phyloP scores from a whole-genome alignment of 2,329 filamentous ascomycete genomes.

The Trichoderma guizhouense region DNA sequence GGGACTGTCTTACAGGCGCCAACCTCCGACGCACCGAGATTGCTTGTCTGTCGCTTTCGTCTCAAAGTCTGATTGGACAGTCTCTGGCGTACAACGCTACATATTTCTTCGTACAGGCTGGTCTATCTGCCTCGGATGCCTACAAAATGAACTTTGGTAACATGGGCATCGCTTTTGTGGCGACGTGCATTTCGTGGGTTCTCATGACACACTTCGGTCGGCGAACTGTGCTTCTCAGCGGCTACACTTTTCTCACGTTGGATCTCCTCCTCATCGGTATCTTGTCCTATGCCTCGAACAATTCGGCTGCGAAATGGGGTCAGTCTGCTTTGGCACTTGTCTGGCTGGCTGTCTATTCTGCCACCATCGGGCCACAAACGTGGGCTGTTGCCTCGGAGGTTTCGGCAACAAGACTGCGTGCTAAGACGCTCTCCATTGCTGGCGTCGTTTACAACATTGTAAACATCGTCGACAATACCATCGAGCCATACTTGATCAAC shows the following conservation, averaged over 20 bases:
- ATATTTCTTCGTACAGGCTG: constrained; percentile 41
- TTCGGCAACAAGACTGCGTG: constrained; percentile 15
- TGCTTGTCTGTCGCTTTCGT: constrained; percentile 36
- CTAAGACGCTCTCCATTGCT: constrained; percentile 25
- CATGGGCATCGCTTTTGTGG: constrained; percentile 34
- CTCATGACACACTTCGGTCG: constrained; percentile 18
- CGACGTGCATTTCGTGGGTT: constrained; percentile 17
- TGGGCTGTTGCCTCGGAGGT: constrained; percentile 20
- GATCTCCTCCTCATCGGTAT: constrained; percentile 18
- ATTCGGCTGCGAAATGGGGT: constrained; percentile 16
- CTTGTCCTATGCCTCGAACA: constrained; percentile 9
- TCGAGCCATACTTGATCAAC: constrained; percentile 35
- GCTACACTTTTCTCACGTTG: constrained; percentile 6
- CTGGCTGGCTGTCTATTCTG: constrained; percentile 19
- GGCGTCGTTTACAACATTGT: constrained; percentile 23
- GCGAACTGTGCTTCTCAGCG: constrained; percentile 12
- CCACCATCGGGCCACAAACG: constrained; percentile 17
- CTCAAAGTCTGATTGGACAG: constrained; percentile 36
- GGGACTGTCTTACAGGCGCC: constrained; percentile 38
- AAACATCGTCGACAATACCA: constrained; percentile 22
- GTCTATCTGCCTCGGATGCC: constrained; percentile 25
- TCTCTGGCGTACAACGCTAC: constrained; percentile 40
- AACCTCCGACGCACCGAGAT: constrained; percentile 37
- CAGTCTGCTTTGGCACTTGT: constrained; percentile 23
- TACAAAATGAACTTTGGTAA: constrained; percentile 39